Conservation (phyloP, 2,329 filamentous ascomycete species). For the Phyllosticta citriasiana region DNA sequence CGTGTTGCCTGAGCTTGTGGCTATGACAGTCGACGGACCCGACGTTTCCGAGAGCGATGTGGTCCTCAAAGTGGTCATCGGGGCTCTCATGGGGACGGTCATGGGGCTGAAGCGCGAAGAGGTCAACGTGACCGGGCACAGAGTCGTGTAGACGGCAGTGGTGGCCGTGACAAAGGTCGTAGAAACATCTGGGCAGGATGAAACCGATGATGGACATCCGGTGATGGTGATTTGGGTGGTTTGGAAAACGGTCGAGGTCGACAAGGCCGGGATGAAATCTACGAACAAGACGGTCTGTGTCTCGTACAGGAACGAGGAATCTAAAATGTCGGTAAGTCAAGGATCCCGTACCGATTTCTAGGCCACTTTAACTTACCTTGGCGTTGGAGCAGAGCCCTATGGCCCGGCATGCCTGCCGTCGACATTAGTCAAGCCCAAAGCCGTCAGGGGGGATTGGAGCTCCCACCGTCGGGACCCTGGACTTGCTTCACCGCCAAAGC, state of each 20-base stretch:
- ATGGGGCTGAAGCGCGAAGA: slow-evolving; percentile 3
- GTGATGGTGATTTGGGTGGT: slow-evolving; percentile 35
- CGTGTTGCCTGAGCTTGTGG: not conserved
- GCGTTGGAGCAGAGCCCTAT: not conserved
- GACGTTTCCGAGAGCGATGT: not conserved
- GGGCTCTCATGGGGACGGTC: not conserved
- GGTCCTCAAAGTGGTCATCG: not conserved
- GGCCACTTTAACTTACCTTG: not conserved
- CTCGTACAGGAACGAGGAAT: not conserved
- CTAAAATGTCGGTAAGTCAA: not conserved
- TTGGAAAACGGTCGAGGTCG: slow-evolving; percentile 32
- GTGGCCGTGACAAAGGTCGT: slow-evolving; percentile 30
- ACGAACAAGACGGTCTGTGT: slow-evolving; percentile 12
- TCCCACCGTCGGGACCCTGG: not conserved
- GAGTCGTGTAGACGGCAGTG: slow-evolving; percentile 32
- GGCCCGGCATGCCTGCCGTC: not conserved
- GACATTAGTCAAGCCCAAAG: not conserved
- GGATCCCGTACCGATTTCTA: not conserved
- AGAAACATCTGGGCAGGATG: slow-evolving; percentile 28
- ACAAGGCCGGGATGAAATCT: slow-evolving; percentile 22
- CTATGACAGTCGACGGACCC: not conserved
- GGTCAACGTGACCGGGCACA: slow-evolving; percentile 32
- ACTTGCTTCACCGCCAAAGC: not conserved
- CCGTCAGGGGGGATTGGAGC: not conserved
- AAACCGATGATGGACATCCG: slow-evolving; percentile 29